Base-by-base conservation (phyloP, 116 monocot species). In the Cymodocea nodosa region DNA sequence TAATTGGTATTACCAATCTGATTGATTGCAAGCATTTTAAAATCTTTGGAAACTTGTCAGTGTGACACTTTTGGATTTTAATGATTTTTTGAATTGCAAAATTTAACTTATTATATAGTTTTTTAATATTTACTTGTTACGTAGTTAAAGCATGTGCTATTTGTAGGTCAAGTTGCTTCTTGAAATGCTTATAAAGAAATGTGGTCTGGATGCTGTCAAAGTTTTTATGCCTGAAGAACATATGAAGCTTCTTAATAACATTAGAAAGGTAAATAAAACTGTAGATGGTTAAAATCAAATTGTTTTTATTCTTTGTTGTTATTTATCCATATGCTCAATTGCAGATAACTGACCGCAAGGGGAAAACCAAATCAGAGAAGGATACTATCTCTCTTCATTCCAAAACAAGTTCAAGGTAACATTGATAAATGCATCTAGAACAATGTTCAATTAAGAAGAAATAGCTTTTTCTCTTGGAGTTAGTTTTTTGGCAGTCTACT, bases 171-270 rank as follows among this genome's bases (percentile, higher is more conserved):
- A 97, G 70, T 62, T 82, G 39, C 83, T 97, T 54, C 59, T 97
- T 74, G 97, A 88, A 60, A 91, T 97, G 91, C 83, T 97, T 53
- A 82, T 91, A 51, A 81, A 80, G 34, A 97, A 97, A 80, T 97
- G 97, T 78, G 97, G 97, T 66, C 67, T 91, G 51, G 97, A 91
- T 56, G 97, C 97, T 69, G 97, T 97, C 40, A 97, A 83, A 72
- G 77, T 75, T 50, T 86, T 97, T 23, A 97, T 91, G 91, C 97
- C 97, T 71, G 88, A 87, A 71, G 88, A 91, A 64, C 97, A 97
- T 71, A 85, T 97, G 80, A 97, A 91, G 56, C 73, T 97, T 20
- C 80, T 97, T 1, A 86, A 85, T 54, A 97, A 91, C 62, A 97
- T 97, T 63, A 71, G 88, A 53, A 97, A 97, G 97, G 90, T 88